A percentile compares a stretch with the other conserved stretches of the same genome.
Conservation (phyloP, 140 eudicot species). For the Cichorium intybus region DNA sequence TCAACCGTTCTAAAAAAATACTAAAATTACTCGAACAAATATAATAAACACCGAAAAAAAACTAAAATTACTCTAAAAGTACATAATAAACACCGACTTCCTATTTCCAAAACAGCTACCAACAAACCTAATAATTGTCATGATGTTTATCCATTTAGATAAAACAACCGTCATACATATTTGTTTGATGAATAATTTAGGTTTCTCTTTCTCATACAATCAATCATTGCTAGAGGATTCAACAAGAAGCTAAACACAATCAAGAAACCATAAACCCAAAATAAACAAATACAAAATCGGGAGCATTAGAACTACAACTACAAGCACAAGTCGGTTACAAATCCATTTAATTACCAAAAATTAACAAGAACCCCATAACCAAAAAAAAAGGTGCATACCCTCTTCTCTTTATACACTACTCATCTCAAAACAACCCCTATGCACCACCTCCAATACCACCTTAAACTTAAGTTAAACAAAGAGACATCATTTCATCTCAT, state of each 20-base stretch:
- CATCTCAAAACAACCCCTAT: constrained; percentile 13
- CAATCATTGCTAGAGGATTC: too few relatives aligned
- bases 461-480: constrained; percentile 33
- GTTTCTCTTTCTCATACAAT: too few relatives aligned
- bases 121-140: too few relatives aligned
- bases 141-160: too few relatives aligned
- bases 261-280: not conserved
- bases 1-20: too few relatives aligned
- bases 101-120: too few relatives aligned
- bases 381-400: constrained; percentile 22
- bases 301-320: constrained; percentile 13
- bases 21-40: too few relatives aligned
- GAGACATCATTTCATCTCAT: constrained; percentile 21
- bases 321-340: constrained; percentile 33
- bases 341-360: constrained; percentile 32
- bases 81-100: too few relatives aligned
- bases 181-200: too few relatives aligned
- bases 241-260: constrained; percentile 3
- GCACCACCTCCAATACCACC: constrained; percentile 21
- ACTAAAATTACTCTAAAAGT: too few relatives aligned
- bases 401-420: constrained; percentile 32
- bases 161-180: too few relatives aligned
- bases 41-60: too few relatives aligned
- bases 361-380: constrained; percentile 8
- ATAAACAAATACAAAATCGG: not conserved